A percentile compares a stretch with the other conserved stretches of the same genome.
These are phyloP conservation scores for Oryza meridionalis DNA, from an alignment of 176 grass and related monocot genomes.

Conservation along the genomic window DNA sequence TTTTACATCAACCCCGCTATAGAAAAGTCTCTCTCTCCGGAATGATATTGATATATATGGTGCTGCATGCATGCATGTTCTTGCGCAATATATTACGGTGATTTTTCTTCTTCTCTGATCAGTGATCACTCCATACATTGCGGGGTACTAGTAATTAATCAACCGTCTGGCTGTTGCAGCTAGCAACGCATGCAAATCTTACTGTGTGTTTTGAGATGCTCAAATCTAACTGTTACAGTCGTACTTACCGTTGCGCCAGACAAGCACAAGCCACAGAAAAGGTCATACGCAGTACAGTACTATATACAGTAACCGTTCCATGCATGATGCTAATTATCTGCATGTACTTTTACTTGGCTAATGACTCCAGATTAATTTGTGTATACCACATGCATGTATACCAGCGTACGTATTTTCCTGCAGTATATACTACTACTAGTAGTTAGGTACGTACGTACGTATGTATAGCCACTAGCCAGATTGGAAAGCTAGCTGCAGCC, in stretches of 20 bases:
- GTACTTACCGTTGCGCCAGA: neutral
- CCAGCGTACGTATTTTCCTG: neutral
- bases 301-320: neutral
- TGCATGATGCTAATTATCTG: neutral
- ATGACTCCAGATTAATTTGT: neutral
- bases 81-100: neutral
- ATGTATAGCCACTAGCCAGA: neutral
- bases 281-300: neutral
- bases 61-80: neutral
- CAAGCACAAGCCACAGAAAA: neutral
- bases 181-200: neutral
- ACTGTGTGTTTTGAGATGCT: neutral
- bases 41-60: neutral
- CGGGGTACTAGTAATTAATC: neutral
- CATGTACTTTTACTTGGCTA: neutral
- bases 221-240: neutral
- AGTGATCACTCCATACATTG: neutral
- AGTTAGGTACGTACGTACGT: neutral
- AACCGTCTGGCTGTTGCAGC: neutral
- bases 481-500: neutral
- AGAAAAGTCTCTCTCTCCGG: neutral
- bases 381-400: neutral
- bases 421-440: neutral
- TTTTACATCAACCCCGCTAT: neutral
- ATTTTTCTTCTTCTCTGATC: neutral